Evolutionary conservation across 371 early-diverging fungal species (phyloP), one percentile per base, ranked within the genome.

Genomic region (Lichtheimia ramosa): DNA sequence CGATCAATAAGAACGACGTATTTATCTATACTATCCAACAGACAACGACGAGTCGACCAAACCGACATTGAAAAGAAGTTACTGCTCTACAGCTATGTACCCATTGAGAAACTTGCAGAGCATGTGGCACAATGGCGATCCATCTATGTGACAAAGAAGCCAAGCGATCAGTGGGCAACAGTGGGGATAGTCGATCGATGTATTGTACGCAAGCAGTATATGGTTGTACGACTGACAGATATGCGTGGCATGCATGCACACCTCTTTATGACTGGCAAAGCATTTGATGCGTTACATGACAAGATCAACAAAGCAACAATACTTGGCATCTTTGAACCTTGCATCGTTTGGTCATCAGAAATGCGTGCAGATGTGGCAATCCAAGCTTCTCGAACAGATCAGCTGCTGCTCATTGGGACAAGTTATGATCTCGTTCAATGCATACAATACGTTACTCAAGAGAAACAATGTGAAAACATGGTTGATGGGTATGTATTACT

Each of bases 371-470:
- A 64, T 28, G 59, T 59, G 8, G 80, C 64, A 3, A 23, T 79
- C 10, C 69, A 67, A 24, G 71, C 73, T 1, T 54, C 62, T 16
- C 55, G 64, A 3, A 13, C 63, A 34, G 62, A 72, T n/a, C 72
- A 79, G 48, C 40, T 74, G 10, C 68, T 66, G 39, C 41, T 73
- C 0, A 62, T 79, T 18, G 80, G 80, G 8, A 59, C 59, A 18
- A 79, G 80, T 52, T 34, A 63, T 28, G 80, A 76, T 56, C 25
- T 74, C 41, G 50, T 43, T 13, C 71, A 59, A 49, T 79, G 80
- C 46, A 48, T 49, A 12, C 69, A 59, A 18, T 68, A 60, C 52
- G n/a, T 61, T 2, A 49, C 15, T 6, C 24, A 58, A n/a, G 64
- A 51, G 10, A 62, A 54, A 39, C 68, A 59, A 51, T 79, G 80